Conservation (phyloP, 495 filamentous ascomycete genomes). For the Podospora pseudocomata region DNA sequence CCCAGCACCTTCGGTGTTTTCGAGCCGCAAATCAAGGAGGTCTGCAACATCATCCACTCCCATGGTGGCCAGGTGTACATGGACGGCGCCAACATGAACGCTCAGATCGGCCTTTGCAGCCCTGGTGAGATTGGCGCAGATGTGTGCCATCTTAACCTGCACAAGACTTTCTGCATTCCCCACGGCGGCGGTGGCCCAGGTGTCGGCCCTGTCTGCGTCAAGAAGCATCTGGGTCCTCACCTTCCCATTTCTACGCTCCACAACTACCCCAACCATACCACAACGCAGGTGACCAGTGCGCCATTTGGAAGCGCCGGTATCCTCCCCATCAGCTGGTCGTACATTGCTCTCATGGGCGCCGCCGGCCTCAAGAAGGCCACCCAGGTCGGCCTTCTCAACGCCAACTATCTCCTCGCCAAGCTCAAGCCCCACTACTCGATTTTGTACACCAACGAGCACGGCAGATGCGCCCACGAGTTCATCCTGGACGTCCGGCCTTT, state of each 20-base stretch:
- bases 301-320: slow-evolving; percentile 92
- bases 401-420: slow-evolving; percentile 93
- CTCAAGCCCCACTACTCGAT: slow-evolving; percentile 88
- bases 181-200: slow-evolving; percentile 95
- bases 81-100: slow-evolving; percentile 99
- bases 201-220: slow-evolving; percentile 93
- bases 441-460: slow-evolving; percentile 84
- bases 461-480: slow-evolving; percentile 96
- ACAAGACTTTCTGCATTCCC: slow-evolving; percentile 99
- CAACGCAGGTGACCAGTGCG: slow-evolving; percentile 68
- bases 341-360: slow-evolving; percentile 93
- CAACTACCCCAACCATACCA: slow-evolving; percentile 35
- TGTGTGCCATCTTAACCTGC: slow-evolving; percentile 95
- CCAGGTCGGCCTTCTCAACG: slow-evolving; percentile 90
- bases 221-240: slow-evolving; percentile 70
- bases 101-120: slow-evolving; percentile 94
- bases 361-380: slow-evolving; percentile 91
- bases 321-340: slow-evolving; percentile 94
- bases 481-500: slow-evolving; percentile 89
- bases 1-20: slow-evolving; percentile 96
- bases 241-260: slow-evolving; percentile 65
- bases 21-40: slow-evolving; percentile 85
- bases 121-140: slow-evolving; percentile 97
- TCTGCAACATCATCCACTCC: slow-evolving; percentile 78
- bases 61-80: slow-evolving; percentile 97